phyloP scores from a whole-genome alignment of 2,329 filamentous ascomycete species.

The Nemania serpens region DNA sequence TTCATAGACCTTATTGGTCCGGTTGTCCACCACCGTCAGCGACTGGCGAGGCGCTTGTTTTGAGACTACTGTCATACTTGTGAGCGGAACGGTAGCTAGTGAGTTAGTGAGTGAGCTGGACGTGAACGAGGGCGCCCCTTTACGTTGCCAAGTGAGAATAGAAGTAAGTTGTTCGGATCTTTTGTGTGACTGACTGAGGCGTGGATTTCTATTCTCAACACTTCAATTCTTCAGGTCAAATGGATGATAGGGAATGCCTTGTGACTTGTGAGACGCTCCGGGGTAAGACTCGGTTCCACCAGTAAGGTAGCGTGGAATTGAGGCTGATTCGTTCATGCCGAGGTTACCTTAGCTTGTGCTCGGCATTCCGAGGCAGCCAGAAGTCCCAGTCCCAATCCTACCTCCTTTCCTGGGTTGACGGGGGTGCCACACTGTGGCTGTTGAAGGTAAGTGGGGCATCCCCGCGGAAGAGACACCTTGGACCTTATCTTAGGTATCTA shows the following conservation, averaged over 20 bases:
- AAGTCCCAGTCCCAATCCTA: neutral
- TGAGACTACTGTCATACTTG: conserved; percentile 37
- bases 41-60: conserved; percentile 38
- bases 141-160: neutral
- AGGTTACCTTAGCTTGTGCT: conserved; percentile 17
- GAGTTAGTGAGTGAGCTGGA: neutral
- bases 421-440: neutral
- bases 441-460: neutral
- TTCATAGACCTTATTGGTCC: conserved; percentile 53
- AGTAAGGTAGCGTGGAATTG: neutral
- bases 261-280: neutral
- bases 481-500: neutral
- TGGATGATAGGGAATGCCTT: neutral
- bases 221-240: neutral
- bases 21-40: conserved; percentile 54
- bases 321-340: conserved; percentile 21
- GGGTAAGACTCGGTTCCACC: conserved; percentile 3
- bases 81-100: neutral
- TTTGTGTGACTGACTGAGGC: neutral
- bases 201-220: neutral
- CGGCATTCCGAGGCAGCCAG: conserved; percentile 14
- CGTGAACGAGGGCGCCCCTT: neutral
- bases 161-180: neutral
- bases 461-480: neutral
- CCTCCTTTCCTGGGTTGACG: neutral